Base-by-base conservation (phyloP, 1,139 yeast species). In the Blastobotrys persicus region DNA sequence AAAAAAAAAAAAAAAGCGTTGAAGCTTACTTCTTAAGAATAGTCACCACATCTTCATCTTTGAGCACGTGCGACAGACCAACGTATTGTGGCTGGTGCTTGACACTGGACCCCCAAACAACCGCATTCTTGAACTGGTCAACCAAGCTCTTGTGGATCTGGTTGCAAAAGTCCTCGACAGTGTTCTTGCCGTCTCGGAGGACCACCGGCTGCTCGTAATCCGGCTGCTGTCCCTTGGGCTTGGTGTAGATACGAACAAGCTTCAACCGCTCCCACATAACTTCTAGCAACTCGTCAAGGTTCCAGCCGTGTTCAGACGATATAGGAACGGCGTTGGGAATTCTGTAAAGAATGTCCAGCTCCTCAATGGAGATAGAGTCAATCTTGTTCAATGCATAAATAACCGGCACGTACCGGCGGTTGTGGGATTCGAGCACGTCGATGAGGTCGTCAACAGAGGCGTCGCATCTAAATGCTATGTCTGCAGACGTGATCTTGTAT, bases 41-140 rank as follows among this genome's bases (percentile, higher is more conserved):
- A 28, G 98, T 91, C 48, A 92, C 95, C 31, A 94, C 98, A 71
- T 92, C 99, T 71, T 92, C 98, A 69, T 92, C 99, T 69, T 84
- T 85, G 59, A 92, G 74, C 7, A 67, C 74, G 71, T 94, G 98
- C 46, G 77, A 70, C 59, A 92, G 76, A 40, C 98, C 98, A 42
- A 91, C 98, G 59, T 83, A 80, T 71, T 92, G 98, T n/a, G 98
- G 98, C 70, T 91, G 97, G 69, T 92, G 98, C 73, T 92, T 92
- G 47, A 91, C 98, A 63, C 95, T 85, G 16, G 88, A 78, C 39
- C 98, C 98, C 64, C 76, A 91, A 1, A 92, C 98, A 57, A 88
- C 78, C 1, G 98, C 98, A 61, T 81, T 85, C 70, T 88, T 85
- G 70, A 94, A 94, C 63, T 94, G 96, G 47, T 86, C 95, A 33